Evolutionary conservation across 2,329 filamentous ascomycete species (phyloP), one percentile per base, ranked within the genome.

Genomic region (Ophiostoma perfectum): DNA sequence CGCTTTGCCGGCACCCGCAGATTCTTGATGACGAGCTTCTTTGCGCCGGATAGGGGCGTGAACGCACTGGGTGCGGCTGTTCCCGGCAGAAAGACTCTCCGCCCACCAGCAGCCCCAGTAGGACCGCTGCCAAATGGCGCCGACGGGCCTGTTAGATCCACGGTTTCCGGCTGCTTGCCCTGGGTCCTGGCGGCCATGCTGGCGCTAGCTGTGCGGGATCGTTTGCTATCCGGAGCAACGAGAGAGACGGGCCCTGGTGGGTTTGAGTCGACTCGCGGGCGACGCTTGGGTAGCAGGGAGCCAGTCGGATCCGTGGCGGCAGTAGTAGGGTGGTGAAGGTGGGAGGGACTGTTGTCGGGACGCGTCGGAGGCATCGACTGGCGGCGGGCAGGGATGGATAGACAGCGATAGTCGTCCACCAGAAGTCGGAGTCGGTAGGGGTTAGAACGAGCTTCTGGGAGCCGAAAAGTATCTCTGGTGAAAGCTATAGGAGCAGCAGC

Each of bases 1-100:
- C 78, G 76, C 49, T 47, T 45, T 3, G 41, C 52, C 69, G 84
- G 83, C 18, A 83, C 83, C 70, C 90, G 88, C 72, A 97, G 84
- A 76, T 97, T 98, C 84, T 97, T 97, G 74, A 99, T 91, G n/a
- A 94, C 86, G 63, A 99, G 85, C 78, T 90, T 93, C 82, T 90
- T 93, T 27, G 92, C 88, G 44, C 92, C 93, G 11, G 84, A 82
- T 74, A 91, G 87, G 12, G 92, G 88, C 73, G 90, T 90, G 75
- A 93, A 91, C 66, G 80, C 78, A 14, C 55, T 52, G 18, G 67
- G 67, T n/a, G 55, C 5, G n/a, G n/a, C 49, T 9, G 27, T 77
- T 75, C 38, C 72, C 77, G 74, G 45, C n/a, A 16, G 5, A 45
- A 44, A 47, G 12, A 45, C 39, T 18, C 38, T 41, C 41, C 41